Conservation (phyloP, 2,329 filamentous ascomycete species). For the Scedosporium aurantiacum region DNA sequence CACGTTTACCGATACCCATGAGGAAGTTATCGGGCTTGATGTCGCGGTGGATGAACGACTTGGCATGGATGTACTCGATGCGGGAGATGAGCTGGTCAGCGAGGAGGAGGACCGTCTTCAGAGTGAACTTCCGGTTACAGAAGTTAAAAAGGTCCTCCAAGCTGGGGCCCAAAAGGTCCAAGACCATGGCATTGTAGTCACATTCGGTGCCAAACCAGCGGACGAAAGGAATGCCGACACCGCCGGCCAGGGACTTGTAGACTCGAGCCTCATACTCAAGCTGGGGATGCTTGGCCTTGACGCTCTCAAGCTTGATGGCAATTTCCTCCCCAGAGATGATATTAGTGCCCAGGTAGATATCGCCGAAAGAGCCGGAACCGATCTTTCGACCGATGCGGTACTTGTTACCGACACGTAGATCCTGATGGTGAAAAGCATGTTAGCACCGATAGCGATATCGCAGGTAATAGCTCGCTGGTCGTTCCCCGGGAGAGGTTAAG, state of each 20-base stretch:
- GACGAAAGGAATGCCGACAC: constrained; percentile 96
- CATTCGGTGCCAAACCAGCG: constrained; percentile 99
- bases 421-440: constrained; percentile 23
- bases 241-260: constrained; percentile 80
- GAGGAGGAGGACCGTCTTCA: constrained; percentile 94
- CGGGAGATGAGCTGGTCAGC: constrained; percentile 98
- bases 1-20: constrained; percentile 98
- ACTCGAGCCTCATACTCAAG: constrained; percentile 97
- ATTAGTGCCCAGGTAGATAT: constrained; percentile 98
- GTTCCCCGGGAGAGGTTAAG: no score
- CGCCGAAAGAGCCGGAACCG: constrained; percentile 92
- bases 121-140: constrained; percentile 98
- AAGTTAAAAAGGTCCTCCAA: constrained; percentile 99
- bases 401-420: constrained; percentile 98
- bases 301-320: constrained; percentile 97
- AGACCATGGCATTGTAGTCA: constrained; percentile 99
- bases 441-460: background rate
- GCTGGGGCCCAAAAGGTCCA: constrained; percentile 89
- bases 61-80: constrained; percentile 99
- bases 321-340: constrained; percentile 99
- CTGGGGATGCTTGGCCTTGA: constrained; percentile 99
- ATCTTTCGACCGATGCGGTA: constrained; percentile 99
- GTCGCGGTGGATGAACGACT: constrained; percentile 98
- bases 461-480: background rate
- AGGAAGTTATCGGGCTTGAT: constrained; percentile 99